These are phyloP conservation scores for Limonium bicolor DNA, from an alignment of 148 eudicot species.

Conservation along the genomic window DNA sequence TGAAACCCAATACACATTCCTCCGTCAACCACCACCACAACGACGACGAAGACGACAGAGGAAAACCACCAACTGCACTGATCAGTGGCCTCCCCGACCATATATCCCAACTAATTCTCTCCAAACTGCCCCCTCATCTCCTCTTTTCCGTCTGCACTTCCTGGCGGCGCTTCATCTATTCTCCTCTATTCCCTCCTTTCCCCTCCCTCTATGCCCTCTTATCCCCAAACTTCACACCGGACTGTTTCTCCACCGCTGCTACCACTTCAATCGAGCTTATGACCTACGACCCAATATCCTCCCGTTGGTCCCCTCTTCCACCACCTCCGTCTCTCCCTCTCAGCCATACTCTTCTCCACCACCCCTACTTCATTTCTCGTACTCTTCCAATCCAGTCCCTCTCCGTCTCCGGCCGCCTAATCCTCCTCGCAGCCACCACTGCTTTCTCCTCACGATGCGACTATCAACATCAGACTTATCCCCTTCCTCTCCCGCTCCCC, in stretches of 20 bases:
- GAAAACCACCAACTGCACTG: conserved; percentile 7
- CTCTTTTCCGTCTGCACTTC: conserved; percentile 36
- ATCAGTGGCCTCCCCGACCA: conserved; percentile 63
- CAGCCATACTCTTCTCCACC: conserved; percentile 27
- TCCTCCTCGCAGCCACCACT: conserved; percentile 51
- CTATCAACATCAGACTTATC: too few relatives aligned
- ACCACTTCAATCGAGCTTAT: conserved; percentile 9
- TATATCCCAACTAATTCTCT: too few relatives aligned
- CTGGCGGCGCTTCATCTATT: conserved; percentile 34
- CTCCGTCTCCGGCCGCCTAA: conserved; percentile 11
- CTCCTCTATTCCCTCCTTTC: conserved; percentile 45
- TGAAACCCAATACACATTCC: too few relatives aligned
- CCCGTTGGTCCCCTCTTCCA: conserved; percentile 30
- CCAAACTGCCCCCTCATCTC: too few relatives aligned
- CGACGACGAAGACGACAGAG: neutral
- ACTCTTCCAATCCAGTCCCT: conserved; percentile 48
- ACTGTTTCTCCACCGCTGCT: neutral
- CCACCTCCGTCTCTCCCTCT: conserved; percentile 29
- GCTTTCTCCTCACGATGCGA: too few relatives aligned
- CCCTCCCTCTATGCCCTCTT: conserved; percentile 40
- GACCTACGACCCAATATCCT: conserved; percentile 32
- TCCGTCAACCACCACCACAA: too few relatives aligned
- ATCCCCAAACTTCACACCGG: too few relatives aligned
- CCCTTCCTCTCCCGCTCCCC: conserved; percentile 50
- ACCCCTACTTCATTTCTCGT: conserved; percentile 54